phyloP scores from a whole-genome alignment of 306 rosid species.

The Medicago ruthenica region DNA sequence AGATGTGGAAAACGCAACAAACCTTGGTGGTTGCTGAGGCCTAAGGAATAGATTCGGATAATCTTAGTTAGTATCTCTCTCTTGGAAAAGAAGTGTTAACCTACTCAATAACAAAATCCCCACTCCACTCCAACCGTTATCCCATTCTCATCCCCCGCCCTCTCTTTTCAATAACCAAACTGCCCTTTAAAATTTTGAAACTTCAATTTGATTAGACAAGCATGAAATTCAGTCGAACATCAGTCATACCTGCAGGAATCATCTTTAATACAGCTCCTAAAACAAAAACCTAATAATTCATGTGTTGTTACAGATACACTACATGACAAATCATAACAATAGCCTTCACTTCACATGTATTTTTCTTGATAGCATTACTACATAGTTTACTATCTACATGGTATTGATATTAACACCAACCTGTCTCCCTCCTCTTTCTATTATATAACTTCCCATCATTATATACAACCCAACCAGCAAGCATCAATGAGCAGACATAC shows the following conservation, averaged over 20 bases:
- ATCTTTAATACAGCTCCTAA: constrained; percentile 5
- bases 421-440: constrained; percentile 8
- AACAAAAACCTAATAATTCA: background rate
- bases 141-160: too few species aligned
- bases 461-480: constrained; percentile 38
- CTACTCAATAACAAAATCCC: too few species aligned
- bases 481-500: constrained; percentile 19
- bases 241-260: background rate
- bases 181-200: too few species aligned
- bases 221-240: background rate
- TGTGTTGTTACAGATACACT: background rate
- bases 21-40: background rate
- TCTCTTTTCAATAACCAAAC: too few species aligned
- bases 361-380: constrained; percentile 16
- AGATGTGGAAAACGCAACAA: background rate
- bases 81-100: too few species aligned
- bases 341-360: background rate
- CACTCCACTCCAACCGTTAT: too few species aligned
- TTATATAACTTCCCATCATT: constrained; percentile 38
- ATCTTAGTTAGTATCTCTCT: too few species aligned
- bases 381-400: constrained; percentile 35
- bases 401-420: constrained; percentile 28
- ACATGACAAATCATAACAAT: constrained; percentile 10
- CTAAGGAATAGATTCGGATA: too few species aligned
- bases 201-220: background rate